Conservation (phyloP, 2,329 filamentous ascomycete genomes). For the Pestalotiopsis fici region DNA sequence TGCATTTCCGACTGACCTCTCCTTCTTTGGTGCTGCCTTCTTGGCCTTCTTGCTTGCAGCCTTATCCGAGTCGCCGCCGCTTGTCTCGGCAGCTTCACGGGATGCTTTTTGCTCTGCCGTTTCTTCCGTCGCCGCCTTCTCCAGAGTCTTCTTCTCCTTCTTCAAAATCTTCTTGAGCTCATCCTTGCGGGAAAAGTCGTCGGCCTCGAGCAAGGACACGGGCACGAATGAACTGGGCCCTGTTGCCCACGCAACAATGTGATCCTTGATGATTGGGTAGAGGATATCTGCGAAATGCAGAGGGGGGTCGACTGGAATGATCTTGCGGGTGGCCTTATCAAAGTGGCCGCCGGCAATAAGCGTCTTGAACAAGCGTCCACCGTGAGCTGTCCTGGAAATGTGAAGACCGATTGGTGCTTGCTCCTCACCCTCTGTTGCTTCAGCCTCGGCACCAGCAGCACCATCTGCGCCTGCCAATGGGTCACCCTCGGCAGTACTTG, state of each 20-base stretch:
- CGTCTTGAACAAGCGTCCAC: slow-evolving; percentile 85
- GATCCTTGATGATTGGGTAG: slow-evolving; percentile 77
- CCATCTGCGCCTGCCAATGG: slow-evolving; percentile 40
- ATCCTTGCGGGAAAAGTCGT: slow-evolving; percentile 66
- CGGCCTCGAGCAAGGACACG: slow-evolving; percentile 76
- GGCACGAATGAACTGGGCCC: slow-evolving; percentile 86
- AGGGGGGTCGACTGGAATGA: slow-evolving; percentile 73
- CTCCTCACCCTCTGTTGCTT: slow-evolving; percentile 32
- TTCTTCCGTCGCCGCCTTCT: slow-evolving; percentile 65
- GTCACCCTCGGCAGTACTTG: slow-evolving; percentile 62
- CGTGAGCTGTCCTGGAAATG: slow-evolving; percentile 61
- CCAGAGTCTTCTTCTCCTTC: slow-evolving; percentile 71
- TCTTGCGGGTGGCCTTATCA: slow-evolving; percentile 70
- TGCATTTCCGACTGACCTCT: slow-evolving; percentile 56
- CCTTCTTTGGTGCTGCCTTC: slow-evolving; percentile 48
- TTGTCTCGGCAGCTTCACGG: slow-evolving; percentile 50
- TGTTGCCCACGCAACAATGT: slow-evolving; percentile 81
- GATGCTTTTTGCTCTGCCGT: slow-evolving; percentile 53
- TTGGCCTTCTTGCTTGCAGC: slow-evolving; percentile 60
- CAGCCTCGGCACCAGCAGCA: slow-evolving; percentile 32
- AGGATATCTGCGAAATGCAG: slow-evolving; percentile 79
- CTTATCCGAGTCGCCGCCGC: slow-evolving; percentile 47
- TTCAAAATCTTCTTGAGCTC: slow-evolving; percentile 71
- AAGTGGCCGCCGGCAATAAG: slow-evolving; percentile 88
- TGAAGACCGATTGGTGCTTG: slow-evolving; percentile 46